Evolutionary conservation across 1,284 basidiomycete species (phyloP).

Genomic region (Moesziomyces parantarcticus): DNA sequence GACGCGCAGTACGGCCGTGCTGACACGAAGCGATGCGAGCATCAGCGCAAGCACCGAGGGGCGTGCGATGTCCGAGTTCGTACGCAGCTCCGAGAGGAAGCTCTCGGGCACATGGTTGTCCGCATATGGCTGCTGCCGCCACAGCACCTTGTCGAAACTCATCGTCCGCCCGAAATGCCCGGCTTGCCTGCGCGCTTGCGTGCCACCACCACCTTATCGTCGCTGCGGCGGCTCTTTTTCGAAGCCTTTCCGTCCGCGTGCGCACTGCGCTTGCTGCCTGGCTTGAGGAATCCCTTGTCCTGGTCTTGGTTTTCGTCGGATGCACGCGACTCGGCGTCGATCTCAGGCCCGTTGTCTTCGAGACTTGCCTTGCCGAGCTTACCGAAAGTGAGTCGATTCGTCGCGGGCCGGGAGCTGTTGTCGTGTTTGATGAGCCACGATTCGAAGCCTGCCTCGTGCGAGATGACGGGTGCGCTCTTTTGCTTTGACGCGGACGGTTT

Average conservation of each 20-base stretch:
- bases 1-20: conserved; percentile 42
- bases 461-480: conserved; percentile 8
- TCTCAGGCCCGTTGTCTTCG: conserved; percentile 7
- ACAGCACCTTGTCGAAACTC: conserved; percentile 83
- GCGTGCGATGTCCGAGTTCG: conserved; percentile 49
- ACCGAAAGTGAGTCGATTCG: conserved; percentile 34
- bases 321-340: neutral
- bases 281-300: conserved; percentile 24
- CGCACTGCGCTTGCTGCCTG: conserved; percentile 6
- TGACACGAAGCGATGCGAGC: conserved; percentile 69
- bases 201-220: conserved; percentile 38
- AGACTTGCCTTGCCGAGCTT: conserved; percentile 15
- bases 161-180: conserved; percentile 33
- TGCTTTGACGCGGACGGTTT: neutral
- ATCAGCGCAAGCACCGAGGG: conserved; percentile 80
- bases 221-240: conserved; percentile 2
- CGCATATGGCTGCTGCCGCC: conserved; percentile 80
- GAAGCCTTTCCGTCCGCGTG: conserved; percentile 10
- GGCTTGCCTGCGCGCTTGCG: conserved; percentile 35
- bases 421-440: conserved; percentile 34
- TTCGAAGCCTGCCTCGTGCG: conserved; percentile 40
- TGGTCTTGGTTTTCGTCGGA: neutral
- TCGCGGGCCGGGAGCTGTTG: too few relatives aligned
- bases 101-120: conserved; percentile 85
- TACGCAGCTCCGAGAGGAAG: conserved; percentile 79